These are phyloP conservation scores for Dissophora globulifera DNA, from an alignment of 192 early-diverging fungal species.

Conservation along the genomic window DNA sequence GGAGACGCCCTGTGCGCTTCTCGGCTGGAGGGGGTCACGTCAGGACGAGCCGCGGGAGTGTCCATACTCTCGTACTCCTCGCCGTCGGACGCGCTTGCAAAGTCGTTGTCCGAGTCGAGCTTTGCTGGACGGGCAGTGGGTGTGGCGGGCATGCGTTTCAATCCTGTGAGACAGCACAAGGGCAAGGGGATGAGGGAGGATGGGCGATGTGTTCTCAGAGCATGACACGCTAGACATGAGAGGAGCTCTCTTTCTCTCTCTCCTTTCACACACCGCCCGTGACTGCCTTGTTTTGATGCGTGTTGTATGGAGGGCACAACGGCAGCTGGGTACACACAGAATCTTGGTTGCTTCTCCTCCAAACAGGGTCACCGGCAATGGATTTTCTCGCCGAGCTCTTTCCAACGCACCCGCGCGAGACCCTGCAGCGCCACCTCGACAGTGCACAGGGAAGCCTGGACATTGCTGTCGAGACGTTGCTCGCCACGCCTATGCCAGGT, in stretches of 20 bases:
- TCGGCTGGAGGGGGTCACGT: neutral
- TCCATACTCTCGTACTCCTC: conserved; percentile 18
- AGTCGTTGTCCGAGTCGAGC: conserved; percentile 11
- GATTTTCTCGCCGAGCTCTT: conserved; percentile 9
- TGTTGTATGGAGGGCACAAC: too few species aligned
- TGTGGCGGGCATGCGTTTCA: neutral
- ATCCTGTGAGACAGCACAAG: too few species aligned
- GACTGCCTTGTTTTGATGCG: too few species aligned
- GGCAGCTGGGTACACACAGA: too few species aligned
- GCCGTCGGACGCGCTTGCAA: conserved; percentile 43
- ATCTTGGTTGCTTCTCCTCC: neutral
- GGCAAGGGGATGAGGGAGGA: too few species aligned
- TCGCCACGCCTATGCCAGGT: too few species aligned
- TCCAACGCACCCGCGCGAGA: neutral
- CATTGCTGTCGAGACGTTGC: neutral
- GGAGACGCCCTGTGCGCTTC: too few species aligned
- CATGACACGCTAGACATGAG: too few species aligned
- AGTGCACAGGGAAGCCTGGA: conserved; percentile 6
- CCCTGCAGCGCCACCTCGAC: conserved; percentile 3
- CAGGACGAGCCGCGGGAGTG: neutral
- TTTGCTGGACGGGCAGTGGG: too few species aligned
- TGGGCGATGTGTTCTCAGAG: too few species aligned
- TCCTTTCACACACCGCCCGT: too few species aligned
- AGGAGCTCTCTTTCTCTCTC: too few species aligned
- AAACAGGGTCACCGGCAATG: neutral